Evolutionary conservation across 441 rosid genomes (phyloP), one percentile per base, ranked within the genome.

Genomic region (Melastoma candidum): DNA sequence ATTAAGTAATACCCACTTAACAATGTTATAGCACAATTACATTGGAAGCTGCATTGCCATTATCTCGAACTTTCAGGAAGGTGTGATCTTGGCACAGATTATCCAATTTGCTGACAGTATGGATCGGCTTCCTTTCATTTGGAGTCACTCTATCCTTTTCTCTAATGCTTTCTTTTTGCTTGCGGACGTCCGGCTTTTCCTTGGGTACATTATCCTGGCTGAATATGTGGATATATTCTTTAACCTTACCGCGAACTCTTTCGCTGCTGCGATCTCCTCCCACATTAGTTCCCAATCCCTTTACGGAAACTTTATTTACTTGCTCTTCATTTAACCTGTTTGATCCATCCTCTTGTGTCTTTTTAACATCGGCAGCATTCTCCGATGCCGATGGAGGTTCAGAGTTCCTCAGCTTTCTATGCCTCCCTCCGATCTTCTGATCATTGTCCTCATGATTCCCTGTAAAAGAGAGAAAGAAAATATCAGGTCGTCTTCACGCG

Each of bases 221-320:
- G 74, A 85, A 88, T 44, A 82, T 74, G 61, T 81, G 84, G 47
- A 88, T 75, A 57, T 85, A 84, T 22, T 86, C 96, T 68, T 72
- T 83, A 51, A 93, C 90, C 73, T 77, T 93, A 69, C 88, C 88
- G 57, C 56, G 75, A 27, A 12, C 72, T 67, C 74, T 72, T 52
- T 53, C 67, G 66, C 73, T 82, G 52, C 65, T 72, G 25, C 45
- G 59, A 14, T 50, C 43, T 47, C 76, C 80, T 22, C 48, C 47
- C n/a, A 63, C 58, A 25, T 56, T 65, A 7, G 39, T 63, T 12
- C 80, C 64, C 6, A 67, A 63, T 45, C 66, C 65, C 44, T 58
- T 74, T 7, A 26, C 25, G 51, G 66, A 57, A 49, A 64, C 41
- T 73, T 74, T 72, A 51, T 64, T 66, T 11, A 56, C 69, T 63